Evolutionary conservation across 208 protist species (phyloP).

Genomic region (Phytomonas francai): DNA sequence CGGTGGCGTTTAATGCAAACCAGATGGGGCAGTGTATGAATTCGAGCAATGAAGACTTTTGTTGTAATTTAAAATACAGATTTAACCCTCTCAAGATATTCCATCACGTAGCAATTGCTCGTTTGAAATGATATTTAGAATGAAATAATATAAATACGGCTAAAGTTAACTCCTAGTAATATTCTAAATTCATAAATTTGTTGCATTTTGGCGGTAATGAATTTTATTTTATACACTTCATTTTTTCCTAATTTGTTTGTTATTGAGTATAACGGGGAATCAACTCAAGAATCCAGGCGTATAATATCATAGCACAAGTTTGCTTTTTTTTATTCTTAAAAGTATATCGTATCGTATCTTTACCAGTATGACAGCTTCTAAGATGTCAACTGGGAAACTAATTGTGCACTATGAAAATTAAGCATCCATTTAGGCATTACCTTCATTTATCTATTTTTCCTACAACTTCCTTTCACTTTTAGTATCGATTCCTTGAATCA

Average conservation of each 20-base stretch:
- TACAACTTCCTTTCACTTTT: background rate
- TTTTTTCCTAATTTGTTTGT: background rate
- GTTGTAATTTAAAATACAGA: background rate
- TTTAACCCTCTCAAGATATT: background rate
- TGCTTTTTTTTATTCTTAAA: conserved; percentile 1
- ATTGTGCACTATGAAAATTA: background rate
- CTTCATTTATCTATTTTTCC: background rate
- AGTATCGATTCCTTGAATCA: background rate
- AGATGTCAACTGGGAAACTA: background rate
- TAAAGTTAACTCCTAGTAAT: background rate
- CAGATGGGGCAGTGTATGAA: background rate
- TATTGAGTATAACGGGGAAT: background rate
- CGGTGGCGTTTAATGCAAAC: background rate
- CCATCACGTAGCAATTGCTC: background rate
- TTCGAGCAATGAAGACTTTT: background rate
- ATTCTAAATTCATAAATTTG: background rate
- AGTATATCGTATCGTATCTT: conserved; percentile 5
- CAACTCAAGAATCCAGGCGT: background rate
- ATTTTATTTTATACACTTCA: background rate
- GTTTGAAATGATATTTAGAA: background rate
- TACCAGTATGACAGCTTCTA: background rate
- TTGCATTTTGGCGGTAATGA: background rate
- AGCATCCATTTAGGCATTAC: background rate
- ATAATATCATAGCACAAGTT: background rate
- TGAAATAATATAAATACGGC: background rate